These are phyloP conservation scores for Colletotrichum graminicola DNA, from an alignment of 2,329 filamentous ascomycete species.

Conservation along the genomic window DNA sequence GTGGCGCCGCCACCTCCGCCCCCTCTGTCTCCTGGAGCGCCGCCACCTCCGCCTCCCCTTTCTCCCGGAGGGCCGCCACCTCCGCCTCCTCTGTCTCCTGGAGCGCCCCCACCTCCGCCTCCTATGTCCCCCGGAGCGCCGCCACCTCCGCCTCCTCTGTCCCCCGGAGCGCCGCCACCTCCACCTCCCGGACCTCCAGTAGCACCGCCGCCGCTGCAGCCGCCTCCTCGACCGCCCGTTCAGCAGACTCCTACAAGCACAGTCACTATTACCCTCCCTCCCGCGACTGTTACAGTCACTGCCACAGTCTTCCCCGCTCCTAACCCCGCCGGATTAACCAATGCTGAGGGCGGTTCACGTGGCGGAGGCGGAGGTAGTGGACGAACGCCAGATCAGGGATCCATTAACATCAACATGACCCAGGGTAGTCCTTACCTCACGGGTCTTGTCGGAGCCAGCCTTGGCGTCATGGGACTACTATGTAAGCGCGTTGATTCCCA, in stretches of 20 bases:
- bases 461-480: not conserved
- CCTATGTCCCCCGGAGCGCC: not conserved
- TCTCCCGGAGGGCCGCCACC: too few species aligned
- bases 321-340: not conserved
- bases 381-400: not conserved
- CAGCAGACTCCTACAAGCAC: slow-evolving; percentile 52
- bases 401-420: slow-evolving; percentile 7
- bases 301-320: not conserved
- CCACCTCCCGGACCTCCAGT: not conserved
- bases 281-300: not conserved
- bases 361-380: not conserved
- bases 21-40: accelerated
- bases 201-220: not conserved
- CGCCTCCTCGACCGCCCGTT: not conserved
- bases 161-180: too few species aligned
- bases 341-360: not conserved
- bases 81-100: too few species aligned
- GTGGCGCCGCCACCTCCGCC: not conserved
- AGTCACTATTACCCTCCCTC: not conserved
- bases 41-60: too few species aligned
- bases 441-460: not conserved
- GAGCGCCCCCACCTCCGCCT: too few species aligned
- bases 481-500: not conserved
- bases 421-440: not conserved
- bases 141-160: not conserved